phyloP scores from a whole-genome alignment of 257 asterid species.

The Solanum megistacrolobum region DNA sequence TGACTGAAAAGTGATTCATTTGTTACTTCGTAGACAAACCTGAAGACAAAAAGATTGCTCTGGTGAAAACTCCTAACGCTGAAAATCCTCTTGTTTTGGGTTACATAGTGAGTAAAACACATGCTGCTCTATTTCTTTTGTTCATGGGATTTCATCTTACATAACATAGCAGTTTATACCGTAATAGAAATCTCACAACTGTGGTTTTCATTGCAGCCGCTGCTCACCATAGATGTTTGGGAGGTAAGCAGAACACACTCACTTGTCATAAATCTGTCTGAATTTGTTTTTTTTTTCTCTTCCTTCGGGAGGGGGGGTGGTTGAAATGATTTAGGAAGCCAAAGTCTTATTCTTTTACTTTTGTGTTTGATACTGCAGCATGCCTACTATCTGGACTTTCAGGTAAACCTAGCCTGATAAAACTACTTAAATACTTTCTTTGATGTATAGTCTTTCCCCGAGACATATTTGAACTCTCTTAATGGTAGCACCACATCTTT shows the following conservation, averaged over 20 bases:
- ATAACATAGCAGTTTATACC: neutral
- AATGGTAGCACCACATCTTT: neutral
- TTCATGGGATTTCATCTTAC: neutral
- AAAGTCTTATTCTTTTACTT: neutral
- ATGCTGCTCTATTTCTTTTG: neutral
- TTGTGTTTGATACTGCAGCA: conserved; percentile 37
- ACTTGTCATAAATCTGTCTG: neutral
- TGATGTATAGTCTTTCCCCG: neutral
- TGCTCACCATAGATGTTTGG: conserved; percentile 90
- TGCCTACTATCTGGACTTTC: conserved; percentile 86
- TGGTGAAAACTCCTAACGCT: conserved; percentile 93
- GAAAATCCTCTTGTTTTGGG: conserved; percentile 93
- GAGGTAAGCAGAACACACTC: conserved; percentile 43
- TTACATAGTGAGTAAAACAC: conserved; percentile 48
- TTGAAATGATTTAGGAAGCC: neutral
- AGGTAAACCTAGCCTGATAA: conserved; percentile 32
- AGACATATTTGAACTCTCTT: neutral
- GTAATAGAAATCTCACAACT: neutral
- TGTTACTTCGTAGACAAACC: conserved; percentile 49
- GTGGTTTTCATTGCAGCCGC: conserved; percentile 49
- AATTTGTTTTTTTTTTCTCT: neutral
- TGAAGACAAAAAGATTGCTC: conserved; percentile 71
- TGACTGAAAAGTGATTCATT: neutral
- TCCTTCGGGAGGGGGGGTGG: neutral
- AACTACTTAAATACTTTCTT: neutral